Conservation (phyloP, 2,329 filamentous ascomycete species). For the Aureobasidium lini region DNA sequence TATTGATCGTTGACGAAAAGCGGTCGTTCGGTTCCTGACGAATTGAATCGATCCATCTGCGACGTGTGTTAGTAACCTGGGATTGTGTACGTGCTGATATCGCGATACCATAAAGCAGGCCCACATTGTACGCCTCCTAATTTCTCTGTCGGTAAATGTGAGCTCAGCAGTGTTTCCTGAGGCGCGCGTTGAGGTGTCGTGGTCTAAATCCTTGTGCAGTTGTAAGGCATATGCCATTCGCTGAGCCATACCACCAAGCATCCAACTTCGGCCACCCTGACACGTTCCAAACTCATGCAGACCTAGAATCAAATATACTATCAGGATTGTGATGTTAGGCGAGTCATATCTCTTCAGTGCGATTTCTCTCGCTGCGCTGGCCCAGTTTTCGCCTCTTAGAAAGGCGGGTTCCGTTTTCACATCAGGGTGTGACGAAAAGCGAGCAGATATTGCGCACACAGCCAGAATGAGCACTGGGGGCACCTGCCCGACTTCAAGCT, state of each 20-base stretch:
- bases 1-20: slow-evolving; percentile 87
- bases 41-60: slow-evolving; percentile 90
- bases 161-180: slow-evolving; percentile 23
- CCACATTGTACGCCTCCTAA: slow-evolving; percentile 93
- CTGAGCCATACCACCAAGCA: slow-evolving; percentile 87
- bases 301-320: slow-evolving; percentile 78
- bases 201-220: slow-evolving; percentile 82
- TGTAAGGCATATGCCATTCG: slow-evolving; percentile 96
- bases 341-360: slow-evolving; percentile 82
- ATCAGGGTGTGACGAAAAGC: slow-evolving; percentile 84
- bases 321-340: slow-evolving; percentile 92
- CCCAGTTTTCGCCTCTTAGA: slow-evolving; percentile 86
- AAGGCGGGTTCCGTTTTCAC: slow-evolving; percentile 72
- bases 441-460: slow-evolving; percentile 88
- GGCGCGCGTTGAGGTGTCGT: slow-evolving; percentile 40
- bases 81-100: not conserved
- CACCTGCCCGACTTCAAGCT: slow-evolving; percentile 67
- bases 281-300: slow-evolving; percentile 96
- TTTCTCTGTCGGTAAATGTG: slow-evolving; percentile 89
- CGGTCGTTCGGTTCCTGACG: slow-evolving; percentile 85
- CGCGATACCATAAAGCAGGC: slow-evolving; percentile 63
- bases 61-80: not conserved
- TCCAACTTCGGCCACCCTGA: slow-evolving; percentile 92
- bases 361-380: slow-evolving; percentile 76
- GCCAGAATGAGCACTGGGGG: slow-evolving; percentile 89